Base-by-base conservation (phyloP, 2,329 filamentous ascomycete species). In the Fusarium illudens region DNA sequence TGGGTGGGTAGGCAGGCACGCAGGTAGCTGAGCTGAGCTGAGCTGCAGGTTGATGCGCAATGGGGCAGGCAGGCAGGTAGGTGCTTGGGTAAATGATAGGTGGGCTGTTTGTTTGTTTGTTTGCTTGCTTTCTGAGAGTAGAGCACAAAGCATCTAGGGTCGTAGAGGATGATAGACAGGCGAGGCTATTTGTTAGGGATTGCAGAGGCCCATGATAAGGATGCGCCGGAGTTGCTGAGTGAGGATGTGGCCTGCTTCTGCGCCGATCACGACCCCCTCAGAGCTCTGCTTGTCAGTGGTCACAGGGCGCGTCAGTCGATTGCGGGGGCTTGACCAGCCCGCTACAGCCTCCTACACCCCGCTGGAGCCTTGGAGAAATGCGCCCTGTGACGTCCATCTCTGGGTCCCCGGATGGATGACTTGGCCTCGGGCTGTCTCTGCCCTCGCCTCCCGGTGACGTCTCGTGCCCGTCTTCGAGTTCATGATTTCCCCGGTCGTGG, bases 301-400 rank as follows among this genome's bases (percentile, higher is more conserved):
- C 67, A 70, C 68, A 70, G 64, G 68, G 67, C 67, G 39, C 50
- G 54, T 70, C 67, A 70, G 65, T 66, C 67, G 66, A 69, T 68
- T 55, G 65, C 62, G 51, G 58, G 62, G 65, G 27, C 25, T 37
- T 20, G 19, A 46, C 36, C 29, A 49, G 49, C 30, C 39, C 27
- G 56, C 36, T 51, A 50, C 46, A 19, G 46, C 27, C 22, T 44
- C 19, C 29, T 10, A 30, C 27, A 48, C 62, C 60, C 64, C 62
- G 62, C 64, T 65, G 57, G 54, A 33, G 27, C 36, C 52, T 55
- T 29, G 42, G 22, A 36, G 12, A 25, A 50, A n/a, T n/a, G 29
- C 22, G 42, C 39, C 53, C 54, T 50, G 44, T 51, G 55, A 58
- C 55, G 44, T 58, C n/a, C n/a, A n/a, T n/a, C 46, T 32, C 42